Percentiles rank a stretch among this genome's conserved stretches.
Conservation (phyloP, 75 land plant genomes). For the Picea sitchensis region DNA sequence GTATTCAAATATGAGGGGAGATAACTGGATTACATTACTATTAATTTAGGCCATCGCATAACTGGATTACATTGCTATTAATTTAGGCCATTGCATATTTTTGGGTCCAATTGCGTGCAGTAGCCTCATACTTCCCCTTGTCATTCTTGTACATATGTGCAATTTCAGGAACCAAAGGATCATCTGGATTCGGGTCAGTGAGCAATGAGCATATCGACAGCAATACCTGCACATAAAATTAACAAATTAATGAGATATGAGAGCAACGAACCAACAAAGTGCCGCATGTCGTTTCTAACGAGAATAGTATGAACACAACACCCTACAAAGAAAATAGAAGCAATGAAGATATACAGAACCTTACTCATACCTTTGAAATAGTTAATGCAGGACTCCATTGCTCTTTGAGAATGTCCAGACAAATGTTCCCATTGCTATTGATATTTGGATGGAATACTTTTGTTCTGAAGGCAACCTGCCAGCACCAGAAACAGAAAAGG, state of each 20-base stretch:
- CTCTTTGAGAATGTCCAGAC: constrained; percentile 83
- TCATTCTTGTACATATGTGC: constrained; percentile 79
- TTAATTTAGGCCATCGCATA: constrained; percentile 42
- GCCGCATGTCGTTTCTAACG: too few relatives aligned
- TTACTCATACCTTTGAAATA: constrained; percentile 67
- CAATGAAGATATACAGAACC: background rate
- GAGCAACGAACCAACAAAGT: background rate
- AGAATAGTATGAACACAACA: background rate
- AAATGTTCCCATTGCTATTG: constrained; percentile 88
- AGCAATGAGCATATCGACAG: constrained; percentile 73
- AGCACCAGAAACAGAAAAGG: background rate
- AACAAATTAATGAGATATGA: background rate
- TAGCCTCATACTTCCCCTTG: constrained; percentile 56
- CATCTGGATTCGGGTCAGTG: constrained; percentile 71
- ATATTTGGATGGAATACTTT: constrained; percentile 89
- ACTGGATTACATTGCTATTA: background rate
- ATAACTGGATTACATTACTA: background rate
- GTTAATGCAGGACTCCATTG: constrained; percentile 91
- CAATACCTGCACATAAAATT: constrained; percentile 36
- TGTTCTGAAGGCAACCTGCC: constrained; percentile 74
- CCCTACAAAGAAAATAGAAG: constrained; percentile 3
- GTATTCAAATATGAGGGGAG: background rate
- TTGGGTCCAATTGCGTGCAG: constrained; percentile 63
- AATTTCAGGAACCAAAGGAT: constrained; percentile 73
- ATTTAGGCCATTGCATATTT: constrained; percentile 63